Base-by-base conservation (phyloP, 805 yeast species). In the Torulaspora franciscae region DNA sequence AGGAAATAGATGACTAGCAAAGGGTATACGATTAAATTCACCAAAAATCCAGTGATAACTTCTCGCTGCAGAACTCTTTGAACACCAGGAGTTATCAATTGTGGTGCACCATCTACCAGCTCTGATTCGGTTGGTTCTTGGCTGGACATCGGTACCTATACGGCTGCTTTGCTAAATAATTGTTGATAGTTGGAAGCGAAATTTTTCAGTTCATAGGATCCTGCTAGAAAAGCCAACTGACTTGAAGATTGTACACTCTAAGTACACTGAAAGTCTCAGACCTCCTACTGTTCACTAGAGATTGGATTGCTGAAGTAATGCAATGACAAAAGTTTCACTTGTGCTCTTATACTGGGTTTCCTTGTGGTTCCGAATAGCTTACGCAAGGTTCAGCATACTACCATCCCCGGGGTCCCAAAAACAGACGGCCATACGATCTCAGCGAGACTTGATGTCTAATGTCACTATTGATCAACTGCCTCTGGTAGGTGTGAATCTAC, bases 381-480 rank as follows among this genome's bases (percentile, higher is more conserved):
- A 30, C 15, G 32, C 32, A 7, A 29, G 27, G 3, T 22, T 29
- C 27, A 37, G 34, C 13, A 13, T 24, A 9, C 27, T 48, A 30
- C 68, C 71, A 1, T 17, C 48, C 0, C 29, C 69, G 22, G 59
- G 70, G 1, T 40, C 58, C 1, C 51, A 54, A 7, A 51, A 67
- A 32, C 65, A 64, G 9, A 52, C 60, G 19, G 77, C 71, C 0
- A 39, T 68, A 13, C 46, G 78, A 46, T 60, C 78, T 0, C 80
- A 77, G 45, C 58, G 82, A 47, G 81, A 77, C 52, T 52, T 75
- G 1, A 57, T 70, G 32, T 58, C 61, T 5, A 72, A 72, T 47
- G 45, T 65, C 4, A 57, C 75, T 1, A 54, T 77, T 0, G 71
- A 67, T 29, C 71, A 72, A 42, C 46, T 68, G 6, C 65, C 71